phyloP scores from a whole-genome alignment of 2,329 filamentous ascomycete genomes.

The Cladosporium sp. region DNA sequence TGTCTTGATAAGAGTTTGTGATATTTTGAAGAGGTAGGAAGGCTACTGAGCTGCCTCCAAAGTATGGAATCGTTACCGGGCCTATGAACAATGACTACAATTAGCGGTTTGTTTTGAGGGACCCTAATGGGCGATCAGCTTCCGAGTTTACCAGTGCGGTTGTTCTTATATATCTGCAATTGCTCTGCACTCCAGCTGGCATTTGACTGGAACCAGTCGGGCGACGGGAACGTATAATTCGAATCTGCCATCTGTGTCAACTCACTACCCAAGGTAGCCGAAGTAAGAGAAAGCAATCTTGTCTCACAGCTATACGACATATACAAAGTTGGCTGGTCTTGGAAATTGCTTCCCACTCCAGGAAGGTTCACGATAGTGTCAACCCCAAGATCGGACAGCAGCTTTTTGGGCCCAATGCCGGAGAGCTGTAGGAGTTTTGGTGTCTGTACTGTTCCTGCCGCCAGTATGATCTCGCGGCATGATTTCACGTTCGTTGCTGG shows the following conservation, averaged over 20 bases:
- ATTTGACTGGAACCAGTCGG: slow-evolving; percentile 8
- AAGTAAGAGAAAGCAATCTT: too few species aligned
- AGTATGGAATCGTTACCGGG: slow-evolving; percentile 23
- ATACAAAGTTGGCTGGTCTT: slow-evolving; percentile 31
- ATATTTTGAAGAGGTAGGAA: slow-evolving; percentile 22
- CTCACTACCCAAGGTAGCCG: neutral
- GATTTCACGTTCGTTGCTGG: slow-evolving; percentile 22
- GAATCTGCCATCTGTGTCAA: neutral
- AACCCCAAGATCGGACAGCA: slow-evolving; percentile 48
- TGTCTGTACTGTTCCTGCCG: slow-evolving; percentile 54
- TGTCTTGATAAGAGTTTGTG: slow-evolving; percentile 18
- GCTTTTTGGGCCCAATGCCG: slow-evolving; percentile 50
- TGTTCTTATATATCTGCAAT: slow-evolving; percentile 32
- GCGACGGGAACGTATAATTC: slow-evolving; percentile 9
- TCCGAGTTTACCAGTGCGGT: slow-evolving; percentile 8
- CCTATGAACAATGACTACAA: slow-evolving; percentile 19
- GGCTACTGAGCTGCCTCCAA: slow-evolving; percentile 17
- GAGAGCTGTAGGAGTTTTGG: slow-evolving; percentile 59
- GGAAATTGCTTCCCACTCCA: slow-evolving; percentile 52
- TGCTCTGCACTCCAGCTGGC: slow-evolving; percentile 37
- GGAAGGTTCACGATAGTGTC: slow-evolving; percentile 45
- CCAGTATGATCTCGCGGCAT: slow-evolving; percentile 40
- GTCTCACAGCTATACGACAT: slow-evolving; percentile 6
- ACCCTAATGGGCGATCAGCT: too few species aligned
- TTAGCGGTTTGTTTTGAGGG: neutral